Conservation (phyloP, 1,139 yeast genomes). For the Yamadazyma mexicana region DNA sequence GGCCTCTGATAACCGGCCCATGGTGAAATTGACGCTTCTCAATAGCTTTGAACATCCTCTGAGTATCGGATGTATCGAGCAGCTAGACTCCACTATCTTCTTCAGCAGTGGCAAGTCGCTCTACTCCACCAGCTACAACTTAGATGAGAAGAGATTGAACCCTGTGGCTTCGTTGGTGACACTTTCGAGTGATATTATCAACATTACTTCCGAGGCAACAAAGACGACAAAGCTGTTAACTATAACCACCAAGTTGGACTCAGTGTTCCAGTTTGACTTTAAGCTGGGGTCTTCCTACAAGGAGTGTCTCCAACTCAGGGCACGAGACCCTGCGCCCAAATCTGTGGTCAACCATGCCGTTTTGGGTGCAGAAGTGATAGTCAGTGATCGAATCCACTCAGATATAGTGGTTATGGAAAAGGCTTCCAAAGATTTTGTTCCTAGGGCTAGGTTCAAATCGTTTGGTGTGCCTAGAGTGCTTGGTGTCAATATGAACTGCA, state of each 20-base stretch:
- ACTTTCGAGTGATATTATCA: slow-evolving; percentile 39
- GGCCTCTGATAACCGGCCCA: slow-evolving; percentile 17
- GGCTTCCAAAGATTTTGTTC: slow-evolving; percentile 10
- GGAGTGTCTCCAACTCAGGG: slow-evolving; percentile 16
- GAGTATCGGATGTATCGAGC: slow-evolving; percentile 41
- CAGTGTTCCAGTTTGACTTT: slow-evolving; percentile 31
- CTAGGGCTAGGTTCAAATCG: slow-evolving; percentile 18
- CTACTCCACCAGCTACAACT: slow-evolving; percentile 39
- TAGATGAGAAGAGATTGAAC: slow-evolving; percentile 36
- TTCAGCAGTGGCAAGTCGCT: slow-evolving; percentile 35
- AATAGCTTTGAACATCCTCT: slow-evolving; percentile 34
- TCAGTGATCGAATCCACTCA: slow-evolving; percentile 46
- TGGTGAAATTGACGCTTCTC: slow-evolving; percentile 32
- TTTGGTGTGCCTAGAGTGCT: slow-evolving; percentile 47
- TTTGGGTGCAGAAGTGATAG: slow-evolving; percentile 26
- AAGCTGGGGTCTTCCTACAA: slow-evolving; percentile 5
- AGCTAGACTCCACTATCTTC: slow-evolving; percentile 33
- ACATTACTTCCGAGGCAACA: slow-evolving; percentile 27
- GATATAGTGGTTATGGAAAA: slow-evolving; percentile 30
- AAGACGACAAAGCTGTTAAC: slow-evolving; percentile 19
- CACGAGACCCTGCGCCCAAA: slow-evolving; percentile 39
- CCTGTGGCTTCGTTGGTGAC: slow-evolving; percentile 26
- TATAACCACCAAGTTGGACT: slow-evolving; percentile 43
- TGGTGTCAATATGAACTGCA: slow-evolving; percentile 27
- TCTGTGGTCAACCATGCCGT: slow-evolving; percentile 39